Conservation (phyloP, 805 yeast species). For the Zygoascus biomembranicola region DNA sequence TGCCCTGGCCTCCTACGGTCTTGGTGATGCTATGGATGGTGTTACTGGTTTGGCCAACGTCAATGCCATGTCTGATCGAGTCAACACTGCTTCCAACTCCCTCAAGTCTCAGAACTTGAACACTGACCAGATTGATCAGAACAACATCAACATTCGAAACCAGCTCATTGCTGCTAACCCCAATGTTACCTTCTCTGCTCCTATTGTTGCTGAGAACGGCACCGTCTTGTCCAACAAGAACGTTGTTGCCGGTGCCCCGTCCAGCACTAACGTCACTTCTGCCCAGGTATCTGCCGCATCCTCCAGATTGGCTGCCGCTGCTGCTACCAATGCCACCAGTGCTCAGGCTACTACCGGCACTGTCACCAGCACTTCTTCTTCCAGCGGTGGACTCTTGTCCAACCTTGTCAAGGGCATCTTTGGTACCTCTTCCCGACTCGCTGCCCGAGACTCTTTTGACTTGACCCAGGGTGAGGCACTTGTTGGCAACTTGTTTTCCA, state of each 20-base stretch:
- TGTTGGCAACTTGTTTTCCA: background rate
- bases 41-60: conserved; percentile 3
- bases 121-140: conserved; percentile 2
- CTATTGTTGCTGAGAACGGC: background rate
- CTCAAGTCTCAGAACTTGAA: conserved; percentile 1
- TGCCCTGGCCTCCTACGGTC: conserved; percentile 8
- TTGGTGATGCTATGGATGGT: conserved; percentile 7
- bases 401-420: background rate
- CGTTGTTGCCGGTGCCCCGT: background rate
- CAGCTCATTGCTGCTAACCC: background rate
- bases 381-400: background rate
- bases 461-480: background rate
- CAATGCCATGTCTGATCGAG: conserved; percentile 2
- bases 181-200: background rate
- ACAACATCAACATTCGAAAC: background rate
- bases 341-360: background rate
- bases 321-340: background rate
- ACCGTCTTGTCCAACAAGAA: background rate
- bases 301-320: background rate
- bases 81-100: conserved; percentile 3
- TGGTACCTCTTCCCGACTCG: background rate
- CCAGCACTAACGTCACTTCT: background rate
- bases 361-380: background rate
- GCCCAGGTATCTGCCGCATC: background rate
- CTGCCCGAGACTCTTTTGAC: background rate